Conservation (phyloP, 2,329 filamentous ascomycete genomes). For the Nothophoma quercina region DNA sequence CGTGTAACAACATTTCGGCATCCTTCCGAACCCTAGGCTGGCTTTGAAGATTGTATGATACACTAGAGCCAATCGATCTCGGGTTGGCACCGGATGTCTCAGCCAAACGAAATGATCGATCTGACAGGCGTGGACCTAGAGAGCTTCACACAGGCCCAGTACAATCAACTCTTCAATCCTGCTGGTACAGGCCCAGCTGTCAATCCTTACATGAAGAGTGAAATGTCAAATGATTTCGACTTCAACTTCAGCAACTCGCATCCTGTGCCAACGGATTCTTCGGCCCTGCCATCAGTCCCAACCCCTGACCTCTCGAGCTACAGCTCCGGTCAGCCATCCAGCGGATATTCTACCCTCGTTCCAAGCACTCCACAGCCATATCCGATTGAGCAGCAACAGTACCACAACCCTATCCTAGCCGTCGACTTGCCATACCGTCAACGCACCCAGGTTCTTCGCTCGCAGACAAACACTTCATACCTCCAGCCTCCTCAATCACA, state of each 20-base stretch:
- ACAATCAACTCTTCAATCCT: conserved; percentile 21
- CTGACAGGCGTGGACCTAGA: conserved; percentile 8
- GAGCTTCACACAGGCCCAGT: conserved; percentile 17
- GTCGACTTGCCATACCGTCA: not conserved
- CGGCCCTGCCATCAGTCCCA: conserved; percentile 14
- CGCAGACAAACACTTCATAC: conserved; percentile 13
- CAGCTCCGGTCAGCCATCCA: conserved; percentile 12
- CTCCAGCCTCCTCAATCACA: conserved; percentile 5
- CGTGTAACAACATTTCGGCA: conserved; percentile 31
- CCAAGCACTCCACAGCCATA: conserved; percentile 26
- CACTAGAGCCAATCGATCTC: not conserved
- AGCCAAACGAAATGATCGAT: conserved; percentile 18
- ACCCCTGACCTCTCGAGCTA: conserved; percentile 24
- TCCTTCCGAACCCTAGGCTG: not conserved
- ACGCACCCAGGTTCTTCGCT: conserved; percentile 13
- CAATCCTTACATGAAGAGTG: conserved; percentile 14
- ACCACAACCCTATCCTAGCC: not conserved
- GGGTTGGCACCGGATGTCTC: conserved; percentile 29
- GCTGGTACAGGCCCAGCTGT: not conserved
- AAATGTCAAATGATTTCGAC: conserved; percentile 17
- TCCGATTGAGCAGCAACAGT: conserved; percentile 24
- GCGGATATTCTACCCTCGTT: conserved; percentile 21
- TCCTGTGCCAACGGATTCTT: not conserved
- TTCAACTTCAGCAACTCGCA: conserved; percentile 6
- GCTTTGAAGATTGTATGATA: conserved; percentile 11